Evolutionary conservation across 78 protist genomes (phyloP).

Genomic region (Mastigamoeba balamuthi): DNA sequence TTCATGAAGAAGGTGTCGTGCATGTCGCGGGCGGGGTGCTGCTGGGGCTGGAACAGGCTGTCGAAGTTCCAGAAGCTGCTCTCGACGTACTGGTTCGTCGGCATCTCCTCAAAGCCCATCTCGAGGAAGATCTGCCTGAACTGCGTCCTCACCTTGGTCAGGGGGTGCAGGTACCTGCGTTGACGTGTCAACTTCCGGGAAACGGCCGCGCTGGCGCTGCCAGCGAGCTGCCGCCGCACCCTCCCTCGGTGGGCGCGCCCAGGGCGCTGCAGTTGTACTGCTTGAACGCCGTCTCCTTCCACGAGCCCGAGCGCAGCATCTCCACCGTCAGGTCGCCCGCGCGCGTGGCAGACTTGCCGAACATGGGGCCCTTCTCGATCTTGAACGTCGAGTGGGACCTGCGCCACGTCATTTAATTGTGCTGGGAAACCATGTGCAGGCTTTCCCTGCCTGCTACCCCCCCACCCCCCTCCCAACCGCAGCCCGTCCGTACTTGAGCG

Average conservation of each 20-base stretch:
- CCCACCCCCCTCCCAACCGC: not conserved
- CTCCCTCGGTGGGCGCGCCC: constrained; percentile 8
- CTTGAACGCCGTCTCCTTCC: constrained; percentile 31
- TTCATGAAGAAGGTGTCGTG: constrained; percentile 98
- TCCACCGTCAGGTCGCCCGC: not conserved
- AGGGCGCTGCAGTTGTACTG: constrained; percentile 41
- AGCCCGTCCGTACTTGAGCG: too few species aligned
- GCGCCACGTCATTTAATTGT: not conserved
- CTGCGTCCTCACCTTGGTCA: constrained; percentile 82
- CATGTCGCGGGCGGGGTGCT: constrained; percentile 99
- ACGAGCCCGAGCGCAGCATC: constrained; percentile 4
- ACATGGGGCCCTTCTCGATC: not conserved
- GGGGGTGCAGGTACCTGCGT: constrained; percentile 93
- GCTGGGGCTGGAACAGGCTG: constrained; percentile 97
- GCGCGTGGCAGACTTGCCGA: not conserved
- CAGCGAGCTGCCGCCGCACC: too few species aligned
- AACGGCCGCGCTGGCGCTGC: too few species aligned
- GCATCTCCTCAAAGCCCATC: constrained; percentile 97
- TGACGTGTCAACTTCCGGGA: not conserved
- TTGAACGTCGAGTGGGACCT: not conserved
- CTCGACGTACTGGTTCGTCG: constrained; percentile 87
- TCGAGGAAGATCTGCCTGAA: constrained; percentile 91
- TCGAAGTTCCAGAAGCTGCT: constrained; percentile 99
- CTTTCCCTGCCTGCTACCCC: not conserved
- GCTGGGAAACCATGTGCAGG: not conserved